These are phyloP conservation scores for Globisporangium nodosum DNA, from an alignment of 352 stramenopile species.

Conservation along the genomic window DNA sequence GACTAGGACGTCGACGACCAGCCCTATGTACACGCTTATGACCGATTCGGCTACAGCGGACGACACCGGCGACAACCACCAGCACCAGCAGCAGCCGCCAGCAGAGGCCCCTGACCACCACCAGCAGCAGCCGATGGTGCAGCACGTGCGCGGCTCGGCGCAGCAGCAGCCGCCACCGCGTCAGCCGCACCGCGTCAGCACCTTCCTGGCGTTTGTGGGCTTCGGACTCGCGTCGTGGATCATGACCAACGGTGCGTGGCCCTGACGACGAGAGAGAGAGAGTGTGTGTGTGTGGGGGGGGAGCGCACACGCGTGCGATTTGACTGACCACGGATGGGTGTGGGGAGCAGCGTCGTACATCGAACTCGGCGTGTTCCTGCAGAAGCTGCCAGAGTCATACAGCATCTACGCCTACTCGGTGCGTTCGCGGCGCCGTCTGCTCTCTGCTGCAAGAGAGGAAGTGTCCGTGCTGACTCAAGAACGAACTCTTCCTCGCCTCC, in stretches of 20 bases:
- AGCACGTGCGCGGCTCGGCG: background rate
- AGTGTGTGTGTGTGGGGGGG: too few relatives aligned
- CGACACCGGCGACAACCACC: background rate
- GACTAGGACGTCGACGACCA: too few relatives aligned
- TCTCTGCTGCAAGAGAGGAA: too few relatives aligned
- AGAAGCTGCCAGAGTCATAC: constrained; percentile 53
- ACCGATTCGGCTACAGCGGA: background rate
- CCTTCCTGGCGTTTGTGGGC: constrained; percentile 46
- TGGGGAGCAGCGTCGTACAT: constrained; percentile 30
- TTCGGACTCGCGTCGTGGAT: constrained; percentile 63
- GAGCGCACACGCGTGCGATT: background rate
- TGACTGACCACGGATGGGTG: background rate
- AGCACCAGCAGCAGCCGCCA: background rate
- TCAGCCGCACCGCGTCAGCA: constrained; percentile 15
- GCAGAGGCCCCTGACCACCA: background rate
- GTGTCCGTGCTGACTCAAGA: too few relatives aligned
- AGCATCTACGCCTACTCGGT: constrained; percentile 70
- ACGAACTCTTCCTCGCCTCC: too few relatives aligned
- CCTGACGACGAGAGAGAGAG: background rate
- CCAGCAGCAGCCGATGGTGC: background rate
- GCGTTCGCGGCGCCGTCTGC: background rate
- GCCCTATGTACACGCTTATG: background rate
- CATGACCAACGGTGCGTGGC: constrained; percentile 46
- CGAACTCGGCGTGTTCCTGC: constrained; percentile 52
- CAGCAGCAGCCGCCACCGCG: background rate